Base-by-base conservation (phyloP, 139 green algal species). In the Tetraselmis striata region DNA sequence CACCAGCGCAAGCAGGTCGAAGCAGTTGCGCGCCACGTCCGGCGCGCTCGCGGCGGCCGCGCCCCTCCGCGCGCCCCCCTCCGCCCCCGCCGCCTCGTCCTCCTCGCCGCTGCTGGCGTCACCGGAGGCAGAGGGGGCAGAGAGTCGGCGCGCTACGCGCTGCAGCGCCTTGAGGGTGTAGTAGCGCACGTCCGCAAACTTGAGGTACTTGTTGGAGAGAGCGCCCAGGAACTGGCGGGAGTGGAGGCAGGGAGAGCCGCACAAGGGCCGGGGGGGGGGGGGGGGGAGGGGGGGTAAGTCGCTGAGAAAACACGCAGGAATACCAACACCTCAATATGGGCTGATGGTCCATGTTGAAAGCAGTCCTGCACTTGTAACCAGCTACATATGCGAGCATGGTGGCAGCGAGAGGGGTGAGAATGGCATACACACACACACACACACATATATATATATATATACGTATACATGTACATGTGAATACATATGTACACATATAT, bases 131-230 rank as follows among this genome's bases (percentile, higher is more conserved):
- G 79, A 0, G 74, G 81, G 1, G 30, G 58, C 24, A n/a, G n/a
- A n/a, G 31, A 67, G 28, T 76, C 79, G 30, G 85, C 83, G 31
- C 74, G 79, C 45, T 80, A 92, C 23, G 1, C 76, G 76, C 26
- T 29, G 74, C 0, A 94, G 77, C 1, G 85, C 67, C 28, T 77
- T 75, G 76, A 95, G 84, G 1, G 85, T 90, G 86, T 91, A 90
- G 82, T 92, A 95, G 23, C 90, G 86, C 29, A 95, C 89, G 80
- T 96, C 93, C 23, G 84, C 82, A 77, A 80, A 84, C 0, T 59
- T 30, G 29, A 58, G 22, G 58, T 84, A 79, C 79, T 83, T 83
- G 26, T 27, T 28, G 29, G 32, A 45, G 28, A 83, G 5, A 32
- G 24, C 29, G 25, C 31, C 23, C 31, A 67, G 45, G 18, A 67